Conservation (phyloP, 345 rosid genomes). For the Microcos paniculata region DNA sequence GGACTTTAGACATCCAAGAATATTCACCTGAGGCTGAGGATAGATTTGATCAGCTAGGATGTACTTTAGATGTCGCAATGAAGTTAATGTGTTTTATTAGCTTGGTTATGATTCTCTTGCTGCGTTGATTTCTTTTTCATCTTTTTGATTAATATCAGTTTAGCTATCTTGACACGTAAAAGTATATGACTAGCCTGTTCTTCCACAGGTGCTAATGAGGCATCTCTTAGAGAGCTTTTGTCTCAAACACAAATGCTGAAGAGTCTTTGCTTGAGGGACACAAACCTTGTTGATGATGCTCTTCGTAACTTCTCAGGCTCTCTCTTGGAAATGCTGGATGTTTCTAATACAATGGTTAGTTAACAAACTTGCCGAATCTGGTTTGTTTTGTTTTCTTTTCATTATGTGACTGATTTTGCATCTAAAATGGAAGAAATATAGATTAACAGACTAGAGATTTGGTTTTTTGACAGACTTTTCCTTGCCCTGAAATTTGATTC, state of each 20-base stretch:
- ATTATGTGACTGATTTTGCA: not conserved
- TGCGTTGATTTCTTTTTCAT: not conserved
- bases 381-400: not conserved
- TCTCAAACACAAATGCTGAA: constrained; percentile 43
- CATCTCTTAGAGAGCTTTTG: constrained; percentile 47
- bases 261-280: constrained; percentile 69
- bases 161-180: not conserved
- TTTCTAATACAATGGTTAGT: constrained; percentile 72
- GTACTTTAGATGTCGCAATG: not conserved
- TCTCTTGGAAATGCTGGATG: constrained; percentile 72
- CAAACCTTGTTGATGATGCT: constrained; percentile 52
- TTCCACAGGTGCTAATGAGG: constrained; percentile 55
- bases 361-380: constrained; percentile 5
- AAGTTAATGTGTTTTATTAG: not conserved
- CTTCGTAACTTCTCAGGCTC: constrained; percentile 60
- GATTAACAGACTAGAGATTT: not conserved
- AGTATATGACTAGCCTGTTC: constrained; percentile 8
- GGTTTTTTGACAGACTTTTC: not conserved
- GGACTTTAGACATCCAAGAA: not conserved
- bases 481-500: not conserved
- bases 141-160: not conserved
- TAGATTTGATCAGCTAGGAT: not conserved
- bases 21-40: not conserved
- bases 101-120: not conserved
- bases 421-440: not conserved